These are phyloP conservation scores for Phytophthora tubulina DNA, from an alignment of 352 stramenopile genomes.

Conservation along the genomic window DNA sequence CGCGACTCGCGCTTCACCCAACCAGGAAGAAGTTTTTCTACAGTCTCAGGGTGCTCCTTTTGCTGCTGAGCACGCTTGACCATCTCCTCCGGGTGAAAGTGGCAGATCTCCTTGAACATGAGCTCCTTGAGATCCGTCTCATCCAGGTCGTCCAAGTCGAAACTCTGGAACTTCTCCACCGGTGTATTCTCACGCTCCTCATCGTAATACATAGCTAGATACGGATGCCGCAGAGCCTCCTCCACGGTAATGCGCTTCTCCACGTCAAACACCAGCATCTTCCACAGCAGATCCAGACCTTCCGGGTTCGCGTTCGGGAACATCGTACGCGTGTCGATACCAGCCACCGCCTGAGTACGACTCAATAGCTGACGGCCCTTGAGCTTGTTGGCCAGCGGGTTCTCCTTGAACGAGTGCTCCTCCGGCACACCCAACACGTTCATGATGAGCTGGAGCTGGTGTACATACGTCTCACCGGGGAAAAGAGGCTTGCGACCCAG, in stretches of 20 bases:
- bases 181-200: slow-evolving; percentile 70
- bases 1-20: slow-evolving; percentile 90
- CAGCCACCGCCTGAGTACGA: slow-evolving; percentile 79
- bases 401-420: slow-evolving; percentile 91
- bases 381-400: slow-evolving; percentile 88
- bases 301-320: slow-evolving; percentile 91
- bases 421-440: slow-evolving; percentile 89
- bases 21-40: slow-evolving; percentile 81
- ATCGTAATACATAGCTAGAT: slow-evolving; percentile 93
- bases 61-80: slow-evolving; percentile 87
- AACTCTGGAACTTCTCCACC: slow-evolving; percentile 87
- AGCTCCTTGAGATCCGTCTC: slow-evolving; percentile 89
- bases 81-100: slow-evolving; percentile 91
- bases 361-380: slow-evolving; percentile 88
- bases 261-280: slow-evolving; percentile 94
- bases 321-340: slow-evolving; percentile 84
- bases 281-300: slow-evolving; percentile 85
- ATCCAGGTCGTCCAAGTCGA: slow-evolving; percentile 87
- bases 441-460: slow-evolving; percentile 92
- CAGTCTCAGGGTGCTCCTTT: slow-evolving; percentile 67
- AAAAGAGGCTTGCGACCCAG: slow-evolving; percentile 88
- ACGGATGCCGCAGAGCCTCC: slow-evolving; percentile 96
- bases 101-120: slow-evolving; percentile 93
- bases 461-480: slow-evolving; percentile 87
- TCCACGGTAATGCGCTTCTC: slow-evolving; percentile 96